Evolutionary conservation across 371 early-diverging fungal species (phyloP).

Genomic region (Mucor saturninus): DNA sequence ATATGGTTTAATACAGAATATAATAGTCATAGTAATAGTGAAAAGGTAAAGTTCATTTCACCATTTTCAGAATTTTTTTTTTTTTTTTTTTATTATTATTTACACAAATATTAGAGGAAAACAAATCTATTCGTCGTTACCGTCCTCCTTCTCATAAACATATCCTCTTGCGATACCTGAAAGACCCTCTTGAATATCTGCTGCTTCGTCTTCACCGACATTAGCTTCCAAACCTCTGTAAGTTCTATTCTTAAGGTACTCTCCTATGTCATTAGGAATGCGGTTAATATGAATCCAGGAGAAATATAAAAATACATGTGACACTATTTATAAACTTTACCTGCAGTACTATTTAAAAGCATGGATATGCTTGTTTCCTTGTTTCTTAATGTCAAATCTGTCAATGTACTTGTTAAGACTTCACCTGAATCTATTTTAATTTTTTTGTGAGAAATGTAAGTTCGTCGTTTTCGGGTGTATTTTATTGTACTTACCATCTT

Average conservation of each 20-base stretch:
- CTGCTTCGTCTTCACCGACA: constrained; percentile 67
- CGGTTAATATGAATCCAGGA: constrained; percentile 5
- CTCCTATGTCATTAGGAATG: constrained; percentile 38
- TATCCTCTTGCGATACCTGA: constrained; percentile 91
- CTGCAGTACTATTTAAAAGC: constrained; percentile 80
- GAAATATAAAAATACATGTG: background rate
- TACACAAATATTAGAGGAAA: background rate
- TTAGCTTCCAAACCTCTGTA: constrained; percentile 83
- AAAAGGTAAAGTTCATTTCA: constrained; percentile 8
- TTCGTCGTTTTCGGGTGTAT: background rate
- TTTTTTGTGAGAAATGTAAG: background rate
- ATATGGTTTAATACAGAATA: background rate
- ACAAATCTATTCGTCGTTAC: background rate
- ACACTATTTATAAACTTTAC: constrained; percentile 31
- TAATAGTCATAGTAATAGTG: background rate
- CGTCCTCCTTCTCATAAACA: constrained; percentile 50
- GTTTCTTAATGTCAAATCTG: constrained; percentile 63
- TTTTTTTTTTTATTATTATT: background rate
- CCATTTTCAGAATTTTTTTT: constrained; percentile 6
- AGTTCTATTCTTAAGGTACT: constrained; percentile 71
- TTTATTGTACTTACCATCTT: constrained; percentile 26
- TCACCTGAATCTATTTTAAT: constrained; percentile 20
- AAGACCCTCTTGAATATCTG: constrained; percentile 77
- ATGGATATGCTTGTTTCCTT: constrained; percentile 66
- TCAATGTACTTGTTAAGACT: constrained; percentile 43